Conservation (phyloP, 495 filamentous ascomycete species). For the Cudoniella acicularis region DNA sequence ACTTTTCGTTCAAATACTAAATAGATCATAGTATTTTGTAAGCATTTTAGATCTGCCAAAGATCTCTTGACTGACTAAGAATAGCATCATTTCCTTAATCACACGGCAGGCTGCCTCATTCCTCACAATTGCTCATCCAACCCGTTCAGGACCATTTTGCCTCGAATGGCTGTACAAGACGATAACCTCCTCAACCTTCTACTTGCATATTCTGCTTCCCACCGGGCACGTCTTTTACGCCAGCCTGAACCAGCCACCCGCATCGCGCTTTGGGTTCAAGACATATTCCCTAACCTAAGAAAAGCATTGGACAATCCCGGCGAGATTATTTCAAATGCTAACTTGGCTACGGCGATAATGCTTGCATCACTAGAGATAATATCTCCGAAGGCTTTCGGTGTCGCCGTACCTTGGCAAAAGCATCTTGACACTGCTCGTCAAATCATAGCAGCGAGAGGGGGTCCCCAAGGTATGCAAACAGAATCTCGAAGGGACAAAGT, state of each 20-base stretch:
- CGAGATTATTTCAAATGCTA: slow-evolving; percentile 61
- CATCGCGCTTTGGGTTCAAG: slow-evolving; percentile 74
- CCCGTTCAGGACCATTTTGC: slow-evolving; percentile 68
- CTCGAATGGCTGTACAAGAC: slow-evolving; percentile 62
- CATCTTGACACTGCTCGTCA: slow-evolving; percentile 74
- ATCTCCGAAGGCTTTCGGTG: slow-evolving; percentile 71
- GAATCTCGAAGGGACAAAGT: slow-evolving; percentile 49
- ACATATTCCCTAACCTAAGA: slow-evolving; percentile 72
- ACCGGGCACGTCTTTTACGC: slow-evolving; percentile 71
- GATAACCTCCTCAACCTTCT: slow-evolving; percentile 76
- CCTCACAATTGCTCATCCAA: slow-evolving; percentile 74
- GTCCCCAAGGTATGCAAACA: slow-evolving; percentile 49
- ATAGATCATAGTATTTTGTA: slow-evolving; percentile 38
- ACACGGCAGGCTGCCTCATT: slow-evolving; percentile 68
- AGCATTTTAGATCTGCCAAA: slow-evolving; percentile 12
- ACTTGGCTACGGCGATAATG: slow-evolving; percentile 83
- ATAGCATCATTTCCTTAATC: slow-evolving; percentile 75
- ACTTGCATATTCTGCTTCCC: slow-evolving; percentile 78
- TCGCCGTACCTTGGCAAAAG: slow-evolving; percentile 70
- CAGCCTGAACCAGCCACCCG: slow-evolving; percentile 73
- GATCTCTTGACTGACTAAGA: slow-evolving; percentile 1
- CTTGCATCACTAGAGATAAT: slow-evolving; percentile 82
- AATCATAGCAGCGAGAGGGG: slow-evolving; percentile 68
- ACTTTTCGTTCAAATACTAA: no score
- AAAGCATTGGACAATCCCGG: slow-evolving; percentile 60